Percentiles rank a stretch among this genome's conserved stretches.
Evolutionary conservation across 345 rosid species (phyloP).

Genomic region (Eucalyptus lansdowneana): DNA sequence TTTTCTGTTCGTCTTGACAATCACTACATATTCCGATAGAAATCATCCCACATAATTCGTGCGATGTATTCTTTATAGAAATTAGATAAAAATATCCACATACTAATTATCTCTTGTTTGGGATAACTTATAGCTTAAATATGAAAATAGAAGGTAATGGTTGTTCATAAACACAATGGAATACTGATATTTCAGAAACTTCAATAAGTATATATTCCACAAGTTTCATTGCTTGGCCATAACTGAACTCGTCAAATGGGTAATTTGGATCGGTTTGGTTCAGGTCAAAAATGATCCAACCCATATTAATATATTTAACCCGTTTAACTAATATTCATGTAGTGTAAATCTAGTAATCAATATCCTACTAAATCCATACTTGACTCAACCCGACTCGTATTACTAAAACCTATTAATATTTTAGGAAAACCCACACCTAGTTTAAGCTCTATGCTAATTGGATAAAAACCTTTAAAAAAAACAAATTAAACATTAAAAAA

Average conservation of each 20-base stretch:
- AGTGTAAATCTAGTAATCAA: too few species aligned
- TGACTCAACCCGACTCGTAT: fast-evolving
- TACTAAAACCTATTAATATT: too few species aligned
- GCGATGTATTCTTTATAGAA: neutral
- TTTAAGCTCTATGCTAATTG: too few species aligned
- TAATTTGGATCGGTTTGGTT: fast-evolving
- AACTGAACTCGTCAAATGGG: too few species aligned
- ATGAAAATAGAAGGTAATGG: too few species aligned
- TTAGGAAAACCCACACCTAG: too few species aligned
- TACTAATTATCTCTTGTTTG: neutral
- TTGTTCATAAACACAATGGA: neutral
- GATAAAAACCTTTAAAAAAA: too few species aligned
- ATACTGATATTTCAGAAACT: neutral
- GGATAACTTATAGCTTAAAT: neutral
- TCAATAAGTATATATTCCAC: neutral
- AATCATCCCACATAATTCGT: neutral
- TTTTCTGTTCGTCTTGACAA: neutral
- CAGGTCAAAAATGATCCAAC: too few species aligned
- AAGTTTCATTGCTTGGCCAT: neutral
- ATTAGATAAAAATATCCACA: neutral
- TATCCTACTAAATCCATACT: fast-evolving
- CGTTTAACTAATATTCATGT: too few species aligned
- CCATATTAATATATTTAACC: too few species aligned
- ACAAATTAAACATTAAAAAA: too few species aligned
- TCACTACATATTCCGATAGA: neutral